These are phyloP conservation scores for Trichocladium antarcticum DNA, from an alignment of 495 filamentous ascomycete species.

Conservation along the genomic window DNA sequence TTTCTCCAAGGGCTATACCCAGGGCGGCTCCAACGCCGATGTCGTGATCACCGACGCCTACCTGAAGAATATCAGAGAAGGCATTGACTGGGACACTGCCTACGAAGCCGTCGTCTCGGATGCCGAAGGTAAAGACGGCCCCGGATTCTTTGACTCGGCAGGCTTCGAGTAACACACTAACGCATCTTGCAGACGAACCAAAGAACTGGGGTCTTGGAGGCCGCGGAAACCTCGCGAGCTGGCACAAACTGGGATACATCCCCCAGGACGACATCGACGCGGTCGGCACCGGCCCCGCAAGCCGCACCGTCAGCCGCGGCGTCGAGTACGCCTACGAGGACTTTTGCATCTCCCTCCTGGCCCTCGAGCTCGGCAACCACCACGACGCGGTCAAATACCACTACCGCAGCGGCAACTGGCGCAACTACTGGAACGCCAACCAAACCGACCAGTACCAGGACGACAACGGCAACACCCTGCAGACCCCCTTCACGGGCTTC, in stretches of 20 bases:
- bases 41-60: conserved; percentile 57
- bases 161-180: conserved; percentile 29
- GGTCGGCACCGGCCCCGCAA: conserved; percentile 48
- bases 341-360: conserved; percentile 47
- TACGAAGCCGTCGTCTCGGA: conserved; percentile 61
- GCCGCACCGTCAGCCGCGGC: conserved; percentile 52
- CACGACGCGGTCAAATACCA: conserved; percentile 45
- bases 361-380: conserved; percentile 41
- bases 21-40: conserved; percentile 67
- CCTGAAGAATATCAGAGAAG: conserved; percentile 49
- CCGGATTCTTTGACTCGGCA: too few relatives aligned
- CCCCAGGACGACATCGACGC: conserved; percentile 50
- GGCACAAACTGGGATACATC: conserved; percentile 52
- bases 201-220: conserved; percentile 52
- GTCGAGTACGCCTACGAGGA: conserved; percentile 70
- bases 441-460: conserved; percentile 29
- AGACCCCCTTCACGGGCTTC: conserved; percentile 51
- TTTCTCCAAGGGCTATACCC: conserved; percentile 57
- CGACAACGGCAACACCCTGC: conserved; percentile 10
- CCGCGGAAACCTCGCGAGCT: conserved; percentile 51
- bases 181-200: conserved; percentile 36
- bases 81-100: conserved; percentile 55
- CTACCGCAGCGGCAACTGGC: conserved; percentile 46
- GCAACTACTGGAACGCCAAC: conserved; percentile 40
- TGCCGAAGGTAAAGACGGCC: conserved; percentile 55